These are phyloP conservation scores for Eutrema salsugineum DNA, from an alignment of 441 rosid species.

Conservation along the genomic window DNA sequence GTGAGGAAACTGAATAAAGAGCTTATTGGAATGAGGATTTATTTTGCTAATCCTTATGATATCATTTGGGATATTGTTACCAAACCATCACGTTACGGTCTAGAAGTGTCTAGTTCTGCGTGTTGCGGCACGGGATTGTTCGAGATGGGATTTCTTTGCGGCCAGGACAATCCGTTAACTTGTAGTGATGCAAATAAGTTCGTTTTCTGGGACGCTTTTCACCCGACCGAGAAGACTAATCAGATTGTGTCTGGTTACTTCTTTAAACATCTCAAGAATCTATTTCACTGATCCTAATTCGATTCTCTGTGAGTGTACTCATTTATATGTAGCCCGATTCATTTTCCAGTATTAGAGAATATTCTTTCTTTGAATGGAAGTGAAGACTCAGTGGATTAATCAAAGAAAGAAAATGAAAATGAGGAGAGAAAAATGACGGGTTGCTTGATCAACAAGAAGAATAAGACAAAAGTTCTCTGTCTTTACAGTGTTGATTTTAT, in stretches of 20 bases:
- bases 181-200: conserved; percentile 57
- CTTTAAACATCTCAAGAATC: conserved; percentile 20
- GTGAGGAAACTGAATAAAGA: conserved; percentile 39
- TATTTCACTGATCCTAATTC: conserved; percentile 20
- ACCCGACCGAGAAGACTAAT: conserved; percentile 55
- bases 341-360: neutral
- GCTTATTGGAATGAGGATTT: conserved; percentile 45
- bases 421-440: neutral
- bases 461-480: neutral
- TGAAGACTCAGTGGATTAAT: neutral
- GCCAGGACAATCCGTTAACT: conserved; percentile 37
- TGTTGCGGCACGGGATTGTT: conserved; percentile 68
- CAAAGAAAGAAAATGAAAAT: neutral
- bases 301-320: neutral
- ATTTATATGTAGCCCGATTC: neutral
- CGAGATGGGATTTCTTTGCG: conserved; percentile 54
- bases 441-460: conserved; percentile 17
- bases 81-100: conserved; percentile 47
- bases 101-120: conserved; percentile 48
- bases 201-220: conserved; percentile 72
- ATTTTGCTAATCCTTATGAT: conserved; percentile 45
- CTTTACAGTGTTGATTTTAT: neutral
- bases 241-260: conserved; percentile 39
- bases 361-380: neutral
- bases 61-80: conserved; percentile 41